These are phyloP conservation scores for Talaromyces sp. DNA, from an alignment of 2,329 filamentous ascomycete genomes.

Conservation along the genomic window DNA sequence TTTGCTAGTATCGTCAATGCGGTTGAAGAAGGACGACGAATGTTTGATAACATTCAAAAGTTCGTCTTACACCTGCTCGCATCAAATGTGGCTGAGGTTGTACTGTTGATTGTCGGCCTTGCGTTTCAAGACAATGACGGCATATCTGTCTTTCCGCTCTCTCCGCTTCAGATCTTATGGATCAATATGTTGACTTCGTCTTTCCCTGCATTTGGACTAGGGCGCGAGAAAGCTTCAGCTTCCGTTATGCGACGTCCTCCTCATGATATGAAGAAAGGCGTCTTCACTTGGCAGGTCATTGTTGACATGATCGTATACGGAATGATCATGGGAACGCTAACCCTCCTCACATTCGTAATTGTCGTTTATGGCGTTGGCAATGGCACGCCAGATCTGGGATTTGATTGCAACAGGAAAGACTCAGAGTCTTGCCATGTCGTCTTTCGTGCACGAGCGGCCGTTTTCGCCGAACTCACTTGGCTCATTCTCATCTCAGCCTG, in stretches of 20 bases:
- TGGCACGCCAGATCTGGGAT: slow-evolving; percentile 51
- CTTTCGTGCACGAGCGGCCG: slow-evolving; percentile 69
- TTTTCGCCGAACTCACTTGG: slow-evolving; percentile 73
- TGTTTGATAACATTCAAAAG: slow-evolving; percentile 88
- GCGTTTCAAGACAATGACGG: slow-evolving; percentile 70
- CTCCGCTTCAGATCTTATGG: slow-evolving; percentile 84
- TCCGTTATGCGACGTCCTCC: slow-evolving; percentile 80
- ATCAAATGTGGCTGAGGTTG: slow-evolving; percentile 81
- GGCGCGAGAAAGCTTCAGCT: slow-evolving; percentile 70
- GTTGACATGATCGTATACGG: slow-evolving; percentile 45
- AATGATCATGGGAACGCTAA: slow-evolving; percentile 49
- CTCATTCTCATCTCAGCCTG: slow-evolving; percentile 72
- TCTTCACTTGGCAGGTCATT: slow-evolving; percentile 44
- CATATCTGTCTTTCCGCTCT: slow-evolving; percentile 79
- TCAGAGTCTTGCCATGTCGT: slow-evolving; percentile 52
- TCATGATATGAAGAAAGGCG: slow-evolving; percentile 54
- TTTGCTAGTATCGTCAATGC: slow-evolving; percentile 83
- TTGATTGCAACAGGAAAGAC: slow-evolving; percentile 55
- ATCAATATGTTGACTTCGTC: slow-evolving; percentile 88
- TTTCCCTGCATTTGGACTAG: slow-evolving; percentile 81
- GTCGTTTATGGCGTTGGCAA: slow-evolving; percentile 39
- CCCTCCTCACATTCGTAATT: slow-evolving; percentile 40
- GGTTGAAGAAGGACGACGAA: slow-evolving; percentile 77
- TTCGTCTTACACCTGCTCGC: slow-evolving; percentile 77
- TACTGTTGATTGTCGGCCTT: slow-evolving; percentile 74